Evolutionary conservation across 208 protist genomes (phyloP).

Genomic region (Endotrypanum monterogeii): DNA sequence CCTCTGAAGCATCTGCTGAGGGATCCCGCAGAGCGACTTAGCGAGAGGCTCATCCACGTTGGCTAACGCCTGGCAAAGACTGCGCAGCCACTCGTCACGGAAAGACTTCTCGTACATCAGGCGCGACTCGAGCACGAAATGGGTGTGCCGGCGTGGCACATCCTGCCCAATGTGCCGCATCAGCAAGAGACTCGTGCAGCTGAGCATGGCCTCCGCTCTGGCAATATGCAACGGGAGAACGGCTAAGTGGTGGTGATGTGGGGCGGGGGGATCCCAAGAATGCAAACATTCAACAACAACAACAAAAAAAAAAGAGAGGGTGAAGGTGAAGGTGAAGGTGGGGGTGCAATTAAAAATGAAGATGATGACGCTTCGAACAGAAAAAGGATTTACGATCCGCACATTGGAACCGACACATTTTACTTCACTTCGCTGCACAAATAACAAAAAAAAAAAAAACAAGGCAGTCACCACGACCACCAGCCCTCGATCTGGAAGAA

Average conservation of each 20-base stretch:
- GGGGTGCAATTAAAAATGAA: neutral
- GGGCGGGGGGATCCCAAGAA: neutral
- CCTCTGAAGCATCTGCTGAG: slow-evolving; percentile 83
- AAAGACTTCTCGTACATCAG: slow-evolving; percentile 94
- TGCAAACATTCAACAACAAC: neutral
- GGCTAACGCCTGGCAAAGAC: slow-evolving; percentile 73
- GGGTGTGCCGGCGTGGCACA: slow-evolving; percentile 82
- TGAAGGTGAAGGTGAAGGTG: neutral
- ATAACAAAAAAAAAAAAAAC: too few species aligned
- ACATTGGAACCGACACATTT: neutral
- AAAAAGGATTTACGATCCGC: neutral
- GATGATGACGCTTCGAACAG: too few species aligned
- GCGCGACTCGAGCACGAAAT: slow-evolving; percentile 85
- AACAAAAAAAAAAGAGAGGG: neutral
- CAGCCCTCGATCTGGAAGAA: neutral
- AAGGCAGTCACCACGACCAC: too few species aligned
- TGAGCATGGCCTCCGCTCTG: slow-evolving; percentile 41
- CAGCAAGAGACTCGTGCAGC: slow-evolving; percentile 26
- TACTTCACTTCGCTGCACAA: neutral
- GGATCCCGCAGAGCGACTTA: slow-evolving; percentile 64
- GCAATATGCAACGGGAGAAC: neutral
- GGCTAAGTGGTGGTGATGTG: too few species aligned
- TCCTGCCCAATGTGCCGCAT: slow-evolving; percentile 90
- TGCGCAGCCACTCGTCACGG: slow-evolving; percentile 87
- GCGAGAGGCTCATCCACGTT: slow-evolving; percentile 81